Evolutionary conservation across 768 basidiomycete genomes (phyloP).

Genomic region (Calvatia gigantea): DNA sequence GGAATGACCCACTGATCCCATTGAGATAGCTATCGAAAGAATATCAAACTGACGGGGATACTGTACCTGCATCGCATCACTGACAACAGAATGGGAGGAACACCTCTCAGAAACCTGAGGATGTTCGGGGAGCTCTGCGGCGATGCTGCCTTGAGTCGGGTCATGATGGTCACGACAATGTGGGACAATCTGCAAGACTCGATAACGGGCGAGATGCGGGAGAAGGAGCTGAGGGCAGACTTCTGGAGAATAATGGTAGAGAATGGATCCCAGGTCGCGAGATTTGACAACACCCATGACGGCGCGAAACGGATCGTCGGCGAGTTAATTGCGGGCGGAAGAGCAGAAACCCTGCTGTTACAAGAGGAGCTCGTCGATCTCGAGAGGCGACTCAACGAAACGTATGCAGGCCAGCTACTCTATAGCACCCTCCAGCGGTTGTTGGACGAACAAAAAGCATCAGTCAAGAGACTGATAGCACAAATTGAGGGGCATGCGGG

Average conservation of each 20-base stretch:
- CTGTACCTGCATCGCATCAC: slow-evolving; percentile 13
- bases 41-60: slow-evolving; percentile 7
- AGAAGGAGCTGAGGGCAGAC: not conserved
- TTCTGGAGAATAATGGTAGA: slow-evolving; percentile 5
- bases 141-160: not conserved
- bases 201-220: not conserved
- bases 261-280: not conserved
- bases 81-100: not conserved
- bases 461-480: not conserved
- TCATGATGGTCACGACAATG: slow-evolving; percentile 10
- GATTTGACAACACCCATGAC: slow-evolving; percentile 1
- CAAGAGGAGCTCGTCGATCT: slow-evolving; percentile 10
- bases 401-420: not conserved
- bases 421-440: not conserved
- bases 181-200: slow-evolving; percentile 6
- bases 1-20: not conserved
- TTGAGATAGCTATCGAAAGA: not conserved
- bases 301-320: not conserved
- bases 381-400: slow-evolving; percentile 1
- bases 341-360: not conserved
- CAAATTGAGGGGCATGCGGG: not conserved
- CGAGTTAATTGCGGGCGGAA: not conserved
- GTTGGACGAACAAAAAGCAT: not conserved
- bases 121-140: slow-evolving; percentile 13
- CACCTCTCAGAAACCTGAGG: not conserved